Percentiles rank a stretch among this genome's conserved stretches.
phyloP scores from a whole-genome alignment of 2,329 filamentous ascomycete genomes.

The Colletotrichum neosansevieriae region DNA sequence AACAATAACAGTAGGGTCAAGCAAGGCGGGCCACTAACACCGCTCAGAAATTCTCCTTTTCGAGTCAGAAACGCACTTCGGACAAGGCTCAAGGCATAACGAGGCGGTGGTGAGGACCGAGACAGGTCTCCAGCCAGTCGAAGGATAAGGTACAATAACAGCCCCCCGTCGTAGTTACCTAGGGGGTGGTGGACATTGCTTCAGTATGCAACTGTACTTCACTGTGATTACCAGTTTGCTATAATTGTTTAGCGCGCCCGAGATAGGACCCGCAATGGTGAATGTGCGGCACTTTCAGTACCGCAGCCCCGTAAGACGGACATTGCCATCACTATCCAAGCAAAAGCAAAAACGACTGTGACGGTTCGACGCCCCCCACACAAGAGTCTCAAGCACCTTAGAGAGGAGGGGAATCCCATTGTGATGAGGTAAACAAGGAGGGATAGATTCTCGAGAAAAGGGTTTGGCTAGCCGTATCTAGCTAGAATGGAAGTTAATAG shows the following conservation, averaged over 20 bases:
- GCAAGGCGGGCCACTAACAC: background rate
- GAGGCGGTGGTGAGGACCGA: background rate
- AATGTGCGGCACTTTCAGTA: background rate
- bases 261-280: background rate
- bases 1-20: constrained; percentile 24
- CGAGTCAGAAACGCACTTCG: constrained; percentile 20
- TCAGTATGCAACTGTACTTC: no score
- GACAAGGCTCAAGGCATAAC: constrained; percentile 15
- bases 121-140: background rate
- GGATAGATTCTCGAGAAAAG: no score
- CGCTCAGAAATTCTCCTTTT: no score
- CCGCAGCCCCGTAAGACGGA: background rate
- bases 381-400: background rate
- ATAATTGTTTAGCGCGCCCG: constrained; percentile 20
- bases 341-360: constrained; percentile 17
- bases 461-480: constrained; percentile 3
- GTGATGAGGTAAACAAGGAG: background rate
- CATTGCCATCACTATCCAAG: constrained; percentile 14
- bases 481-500: background rate
- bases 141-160: background rate
- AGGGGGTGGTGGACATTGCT: no score
- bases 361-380: constrained; percentile 20
- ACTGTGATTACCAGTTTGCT: constrained; percentile 12
- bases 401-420: background rate
- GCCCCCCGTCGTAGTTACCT: background rate